Percentiles rank a stretch among this genome's conserved stretches.
Conservation (phyloP, 345 rosid genomes). For the Lenwebbia sp. region DNA sequence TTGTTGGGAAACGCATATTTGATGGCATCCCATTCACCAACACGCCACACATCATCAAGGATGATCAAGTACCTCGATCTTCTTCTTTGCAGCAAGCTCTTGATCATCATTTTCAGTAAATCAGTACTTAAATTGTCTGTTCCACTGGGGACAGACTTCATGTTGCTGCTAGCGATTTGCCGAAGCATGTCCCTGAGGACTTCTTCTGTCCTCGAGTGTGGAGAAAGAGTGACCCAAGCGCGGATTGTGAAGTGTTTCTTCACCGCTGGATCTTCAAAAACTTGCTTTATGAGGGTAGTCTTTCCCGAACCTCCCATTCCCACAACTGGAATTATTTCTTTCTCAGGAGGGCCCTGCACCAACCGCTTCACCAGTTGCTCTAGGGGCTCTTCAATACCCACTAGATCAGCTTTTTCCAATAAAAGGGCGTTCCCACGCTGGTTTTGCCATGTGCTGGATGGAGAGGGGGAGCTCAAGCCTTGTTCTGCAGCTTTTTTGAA, state of each 20-base stretch:
- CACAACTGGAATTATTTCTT: conserved; percentile 7
- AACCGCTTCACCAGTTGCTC: conserved; percentile 1
- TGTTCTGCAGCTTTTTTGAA: conserved; percentile 2
- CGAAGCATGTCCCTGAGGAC: conserved; percentile 7
- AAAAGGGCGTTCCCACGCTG: conserved; percentile 20
- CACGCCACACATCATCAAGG: conserved; percentile 12
- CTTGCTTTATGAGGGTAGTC: conserved; percentile 21
- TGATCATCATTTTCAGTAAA: neutral
- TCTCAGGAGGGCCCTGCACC: conserved; percentile 2
- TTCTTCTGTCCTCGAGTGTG: conserved; percentile 4
- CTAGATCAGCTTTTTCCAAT: conserved; percentile 14
- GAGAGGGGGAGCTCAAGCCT: neutral
- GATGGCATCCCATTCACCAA: conserved; percentile 7
- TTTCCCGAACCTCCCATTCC: conserved; percentile 32
- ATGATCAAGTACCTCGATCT: conserved; percentile 9
- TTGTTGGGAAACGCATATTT: conserved; percentile 9
- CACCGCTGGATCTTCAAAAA: conserved; percentile 8
- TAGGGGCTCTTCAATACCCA: conserved; percentile 13
- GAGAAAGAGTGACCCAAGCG: conserved; percentile 18
- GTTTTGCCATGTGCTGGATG: conserved; percentile 5
- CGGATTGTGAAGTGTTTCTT: conserved; percentile 6
- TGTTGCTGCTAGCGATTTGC: neutral
- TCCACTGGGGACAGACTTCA: conserved; percentile 3
- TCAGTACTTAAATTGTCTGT: neutral
- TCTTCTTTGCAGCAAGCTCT: neutral